Percentiles rank a stretch among this genome's conserved stretches.
phyloP scores from a whole-genome alignment of 1,284 basidiomycete genomes.

The Erythrobasidium hasegawianum region DNA sequence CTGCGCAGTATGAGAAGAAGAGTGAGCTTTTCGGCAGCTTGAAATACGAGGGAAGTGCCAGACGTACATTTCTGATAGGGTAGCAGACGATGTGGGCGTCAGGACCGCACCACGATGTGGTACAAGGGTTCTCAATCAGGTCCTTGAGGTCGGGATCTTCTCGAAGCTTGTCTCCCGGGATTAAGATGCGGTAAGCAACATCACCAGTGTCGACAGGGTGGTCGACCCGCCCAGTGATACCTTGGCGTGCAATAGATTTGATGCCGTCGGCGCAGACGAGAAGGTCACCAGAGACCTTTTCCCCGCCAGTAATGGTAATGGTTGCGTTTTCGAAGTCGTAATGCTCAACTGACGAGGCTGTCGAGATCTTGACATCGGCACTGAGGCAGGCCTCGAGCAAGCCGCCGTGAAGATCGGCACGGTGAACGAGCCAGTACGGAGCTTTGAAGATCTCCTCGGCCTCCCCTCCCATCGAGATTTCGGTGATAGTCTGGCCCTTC shows the following conservation, averaged over 20 bases:
- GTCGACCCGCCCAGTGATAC: conserved; percentile 4
- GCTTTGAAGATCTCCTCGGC: conserved; percentile 31
- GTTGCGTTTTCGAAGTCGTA: conserved; percentile 37
- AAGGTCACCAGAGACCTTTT: conserved; percentile 48
- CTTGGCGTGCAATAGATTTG: conserved; percentile 35
- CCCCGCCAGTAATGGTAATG: conserved; percentile 27
- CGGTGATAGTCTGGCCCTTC: conserved; percentile 26
- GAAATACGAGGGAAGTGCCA: conserved; percentile 46
- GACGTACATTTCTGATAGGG: conserved; percentile 47
- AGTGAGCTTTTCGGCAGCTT: neutral
- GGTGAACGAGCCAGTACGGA: conserved; percentile 44
- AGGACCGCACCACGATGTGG: conserved; percentile 49
- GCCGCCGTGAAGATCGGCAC: conserved; percentile 47
- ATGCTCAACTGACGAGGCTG: conserved; percentile 39
- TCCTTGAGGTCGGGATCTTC: conserved; percentile 48
- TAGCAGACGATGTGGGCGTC: conserved; percentile 50
- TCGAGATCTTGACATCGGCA: conserved; percentile 44
- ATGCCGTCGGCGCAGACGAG: conserved; percentile 47
- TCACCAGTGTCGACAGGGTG: conserved; percentile 48
- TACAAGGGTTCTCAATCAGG: conserved; percentile 46
- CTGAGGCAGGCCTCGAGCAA: conserved; percentile 41
- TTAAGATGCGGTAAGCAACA: conserved; percentile 47
- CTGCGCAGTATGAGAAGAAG: neutral
- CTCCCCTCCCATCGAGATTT: conserved; percentile 33
- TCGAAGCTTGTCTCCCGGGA: conserved; percentile 44